Base-by-base conservation (phyloP, 2,329 filamentous ascomycete genomes). In the Dactylonectria macrodidyma region DNA sequence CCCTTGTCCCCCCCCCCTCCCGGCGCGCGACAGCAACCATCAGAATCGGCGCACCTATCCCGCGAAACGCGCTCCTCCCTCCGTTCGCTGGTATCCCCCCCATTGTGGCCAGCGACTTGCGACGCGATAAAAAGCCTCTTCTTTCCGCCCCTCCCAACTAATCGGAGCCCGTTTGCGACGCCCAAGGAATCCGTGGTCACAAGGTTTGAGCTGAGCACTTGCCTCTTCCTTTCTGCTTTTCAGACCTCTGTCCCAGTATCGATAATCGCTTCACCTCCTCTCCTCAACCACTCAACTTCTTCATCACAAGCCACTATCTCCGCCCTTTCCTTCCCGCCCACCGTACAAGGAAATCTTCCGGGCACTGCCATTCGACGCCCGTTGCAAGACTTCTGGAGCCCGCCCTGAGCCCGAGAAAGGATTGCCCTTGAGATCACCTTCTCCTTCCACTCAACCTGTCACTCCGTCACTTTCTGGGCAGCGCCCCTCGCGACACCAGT, bases 161-260 rank as follows among this genome's bases (percentile, higher is more conserved):
- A 67, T 60, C 47, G 56, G 70, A 73, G 66, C 60, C 64, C 64
- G 62, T 73, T 66, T 73, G 73, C 73, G 73, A 75, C 70, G 68
- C 57, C 62, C 59, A 72, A 72, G 67, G 66, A 69, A 62, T 56
- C 54, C 66, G 69, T 71, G 69, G 65, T 70, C 69, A 75, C 70
- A 76, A 80, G 81, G 79, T 82, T 81, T 78, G 78, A 81, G 78
- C 77, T 78, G 75, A 77, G 76, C 74, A 80, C 78, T 76, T 78
- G 79, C 75, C 77, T 81, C 78, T 79, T 78, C 76, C 76, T 78
- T 80, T 78, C 77, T 81, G 77, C 76, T 78, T 78, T 75, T 76
- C 76, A 79, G 76, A 80, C 72, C 73, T 77, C 74, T 75, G 76
- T 78, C 75, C 76, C 78, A 79, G 73, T 75, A 77, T 71, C 79